These are phyloP conservation scores for Metarhizium anisopliae DNA, from an alignment of 2,329 filamentous ascomycete species.

Conservation along the genomic window DNA sequence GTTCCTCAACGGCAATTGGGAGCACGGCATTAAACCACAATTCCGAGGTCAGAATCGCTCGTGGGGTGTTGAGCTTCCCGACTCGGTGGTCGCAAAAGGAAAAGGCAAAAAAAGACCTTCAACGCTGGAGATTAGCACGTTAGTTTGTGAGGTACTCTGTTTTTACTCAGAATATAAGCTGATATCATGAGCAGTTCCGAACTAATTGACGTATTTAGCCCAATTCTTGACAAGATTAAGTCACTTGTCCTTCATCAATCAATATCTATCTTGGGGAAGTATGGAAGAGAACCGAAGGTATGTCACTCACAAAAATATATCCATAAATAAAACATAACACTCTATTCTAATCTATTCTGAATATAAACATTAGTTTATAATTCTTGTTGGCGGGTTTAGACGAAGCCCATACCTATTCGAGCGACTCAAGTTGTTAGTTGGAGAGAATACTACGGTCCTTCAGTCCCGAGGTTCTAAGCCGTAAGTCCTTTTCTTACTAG, in stretches of 20 bases:
- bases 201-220: constrained; percentile 11
- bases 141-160: neutral
- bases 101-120: neutral
- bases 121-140: neutral
- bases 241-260: constrained; percentile 18
- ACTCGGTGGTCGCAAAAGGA: neutral
- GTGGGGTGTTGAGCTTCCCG: constrained; percentile 14
- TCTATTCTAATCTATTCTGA: neutral
- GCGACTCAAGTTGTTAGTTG: constrained; percentile 4
- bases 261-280: constrained; percentile 8
- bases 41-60: constrained; percentile 10
- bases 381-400: constrained; percentile 31
- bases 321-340: too few species aligned
- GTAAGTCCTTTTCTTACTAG: constrained; percentile 16
- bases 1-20: constrained; percentile 20
- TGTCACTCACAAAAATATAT: neutral
- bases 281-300: constrained; percentile 17
- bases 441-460: constrained; percentile 14
- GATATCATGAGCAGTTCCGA: neutral
- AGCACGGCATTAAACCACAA: constrained; percentile 19
- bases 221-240: constrained; percentile 11
- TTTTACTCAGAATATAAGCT: neutral
- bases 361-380: constrained; percentile 19
- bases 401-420: constrained; percentile 19
- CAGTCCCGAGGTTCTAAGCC: constrained; percentile 21